Conservation (phyloP, 179 eudicot genomes). For the Beta corolliflora region DNA sequence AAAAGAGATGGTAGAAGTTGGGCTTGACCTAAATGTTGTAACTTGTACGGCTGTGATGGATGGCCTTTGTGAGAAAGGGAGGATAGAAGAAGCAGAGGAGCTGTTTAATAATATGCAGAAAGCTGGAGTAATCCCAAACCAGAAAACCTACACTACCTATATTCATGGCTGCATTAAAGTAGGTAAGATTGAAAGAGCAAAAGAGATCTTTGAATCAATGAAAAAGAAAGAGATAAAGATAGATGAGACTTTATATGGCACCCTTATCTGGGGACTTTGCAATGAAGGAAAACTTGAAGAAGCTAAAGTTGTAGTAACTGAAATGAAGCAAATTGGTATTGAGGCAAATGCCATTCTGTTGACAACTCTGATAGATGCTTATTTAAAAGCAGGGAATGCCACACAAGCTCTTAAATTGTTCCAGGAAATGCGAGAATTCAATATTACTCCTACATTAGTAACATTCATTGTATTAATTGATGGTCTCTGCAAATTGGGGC, state of each 20-base stretch:
- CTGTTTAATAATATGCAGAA: constrained; percentile 54
- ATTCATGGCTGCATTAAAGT: constrained; percentile 76
- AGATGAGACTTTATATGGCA: constrained; percentile 65
- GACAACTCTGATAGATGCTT: constrained; percentile 68
- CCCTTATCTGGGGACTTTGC: constrained; percentile 84
- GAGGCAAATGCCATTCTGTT: constrained; percentile 51
- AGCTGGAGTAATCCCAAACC: constrained; percentile 59
- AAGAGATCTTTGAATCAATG: constrained; percentile 53
- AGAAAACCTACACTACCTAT: constrained; percentile 60
- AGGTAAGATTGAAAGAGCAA: constrained; percentile 54
- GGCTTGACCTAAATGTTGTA: constrained; percentile 68
- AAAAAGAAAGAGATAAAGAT: constrained; percentile 48
- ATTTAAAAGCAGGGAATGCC: constrained; percentile 63
- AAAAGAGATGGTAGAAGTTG: constrained; percentile 76
- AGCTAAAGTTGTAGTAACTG: constrained; percentile 48
- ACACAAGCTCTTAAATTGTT: constrained; percentile 53
- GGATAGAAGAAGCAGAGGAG: constrained; percentile 73
- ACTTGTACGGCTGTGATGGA: constrained; percentile 75
- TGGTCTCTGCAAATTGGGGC: constrained; percentile 82
- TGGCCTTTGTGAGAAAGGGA: constrained; percentile 77
- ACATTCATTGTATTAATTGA: constrained; percentile 71
- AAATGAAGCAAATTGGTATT: constrained; percentile 66
- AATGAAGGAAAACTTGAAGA: constrained; percentile 62
- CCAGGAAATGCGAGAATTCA: constrained; percentile 60
- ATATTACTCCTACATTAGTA: constrained; percentile 56